Base-by-base conservation (phyloP, 2,329 filamentous ascomycete species). In the Trichoderma sp. region DNA sequence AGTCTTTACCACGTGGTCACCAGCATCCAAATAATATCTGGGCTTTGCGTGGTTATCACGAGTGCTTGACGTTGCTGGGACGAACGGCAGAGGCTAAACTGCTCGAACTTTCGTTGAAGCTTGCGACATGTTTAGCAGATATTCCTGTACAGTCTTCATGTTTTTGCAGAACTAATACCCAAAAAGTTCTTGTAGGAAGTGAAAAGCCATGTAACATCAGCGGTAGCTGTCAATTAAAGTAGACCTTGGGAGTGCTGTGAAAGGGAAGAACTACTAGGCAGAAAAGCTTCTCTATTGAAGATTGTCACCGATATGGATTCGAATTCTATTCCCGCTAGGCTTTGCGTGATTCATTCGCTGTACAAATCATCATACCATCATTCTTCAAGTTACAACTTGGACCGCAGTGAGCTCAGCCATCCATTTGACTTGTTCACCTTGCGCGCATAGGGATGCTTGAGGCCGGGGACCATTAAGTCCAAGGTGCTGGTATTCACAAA, bases 21-120 rank as follows among this genome's bases (percentile, higher is more conserved):
- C 89, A 90, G 77, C 93, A 94, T 82, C 91, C 89, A 6, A 91
- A 91, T 67, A 95, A 94, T 77, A 89, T 95, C 0, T 95, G 93
- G 93, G 89, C 92, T 27, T 81, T 95, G 76, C 91, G 93, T 79
- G 93, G 93, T 0, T 92, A 91, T 76, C 88, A 93, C 75, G 93
- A 94, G 83, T 94, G 93, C 80, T 18, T 82, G 87, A 59, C 14
- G 21, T 69, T 59, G 21, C 50, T 69, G 16, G 16, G 71, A 77
- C 2, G 83, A 81, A 0, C 85, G 86, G 77, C 86, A 85, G 2
- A 76, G 78, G 14, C 80, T 82, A 24, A 73, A 81, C 18, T 79
- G 62, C 71, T 65, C 3, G 71, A 80, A 75, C 80, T 86, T 77
- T 87, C 89, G 81, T 80, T 93, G 77, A 85, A 85, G 75, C 77